Conservation (phyloP, 768 basidiomycete species). For the Serendipita sp. region DNA sequence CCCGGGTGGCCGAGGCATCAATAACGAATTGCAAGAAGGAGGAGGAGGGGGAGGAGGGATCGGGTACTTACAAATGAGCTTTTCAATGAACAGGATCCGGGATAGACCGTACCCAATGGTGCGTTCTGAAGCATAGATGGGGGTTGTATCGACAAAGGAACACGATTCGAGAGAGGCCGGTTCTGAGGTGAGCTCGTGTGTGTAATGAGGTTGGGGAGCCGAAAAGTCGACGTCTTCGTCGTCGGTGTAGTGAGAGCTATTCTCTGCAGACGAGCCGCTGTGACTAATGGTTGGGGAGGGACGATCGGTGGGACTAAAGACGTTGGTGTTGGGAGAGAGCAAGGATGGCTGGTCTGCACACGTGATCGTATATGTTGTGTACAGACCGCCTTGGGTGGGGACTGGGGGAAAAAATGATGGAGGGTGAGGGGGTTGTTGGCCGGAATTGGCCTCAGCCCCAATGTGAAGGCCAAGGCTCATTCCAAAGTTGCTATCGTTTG, state of each 20-base stretch:
- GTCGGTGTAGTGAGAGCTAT: background rate
- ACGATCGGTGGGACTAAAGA: background rate
- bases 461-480: background rate
- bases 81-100: background rate
- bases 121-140: background rate
- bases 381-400: background rate
- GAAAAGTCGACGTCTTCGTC: background rate
- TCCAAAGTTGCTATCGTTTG: background rate
- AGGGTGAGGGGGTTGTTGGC: background rate
- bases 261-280: background rate
- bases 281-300: background rate
- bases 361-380: conserved; percentile 3
- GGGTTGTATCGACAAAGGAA: background rate
- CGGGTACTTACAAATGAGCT: background rate
- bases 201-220: background rate
- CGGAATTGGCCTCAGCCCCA: background rate
- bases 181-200: background rate
- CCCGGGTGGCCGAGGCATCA: background rate
- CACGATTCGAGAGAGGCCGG: background rate
- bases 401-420: background rate
- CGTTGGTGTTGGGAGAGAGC: background rate
- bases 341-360: conserved; percentile 2
- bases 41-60: background rate
- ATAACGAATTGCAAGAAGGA: too few species aligned
- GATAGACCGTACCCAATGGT: background rate